phyloP scores from a whole-genome alignment of 768 basidiomycete species.

The Termitomyces sp. region DNA sequence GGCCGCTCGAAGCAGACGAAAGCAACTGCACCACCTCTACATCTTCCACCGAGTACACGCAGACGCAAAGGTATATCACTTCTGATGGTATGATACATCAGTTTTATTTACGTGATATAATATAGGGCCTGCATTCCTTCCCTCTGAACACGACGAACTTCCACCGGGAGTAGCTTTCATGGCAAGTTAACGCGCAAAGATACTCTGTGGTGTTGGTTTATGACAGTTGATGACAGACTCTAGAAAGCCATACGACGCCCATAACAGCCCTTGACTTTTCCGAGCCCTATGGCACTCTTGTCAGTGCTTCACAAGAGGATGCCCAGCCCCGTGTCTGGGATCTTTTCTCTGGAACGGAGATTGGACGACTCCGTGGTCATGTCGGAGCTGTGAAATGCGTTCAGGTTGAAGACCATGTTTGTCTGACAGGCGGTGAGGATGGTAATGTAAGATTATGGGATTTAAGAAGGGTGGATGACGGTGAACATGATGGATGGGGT shows the following conservation, averaged over 20 bases:
- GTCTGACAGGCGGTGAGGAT: constrained; percentile 88
- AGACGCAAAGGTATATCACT: constrained; percentile 55
- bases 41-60: constrained; percentile 55
- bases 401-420: constrained; percentile 89
- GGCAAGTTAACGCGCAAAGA: constrained; percentile 38
- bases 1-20: constrained; percentile 23
- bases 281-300: constrained; percentile 93
- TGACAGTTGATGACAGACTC: constrained; percentile 47
- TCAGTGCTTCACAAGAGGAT: constrained; percentile 84
- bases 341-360: constrained; percentile 80
- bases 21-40: constrained; percentile 31
- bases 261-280: constrained; percentile 91
- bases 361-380: constrained; percentile 83
- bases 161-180: constrained; percentile 96
- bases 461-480: constrained; percentile 71
- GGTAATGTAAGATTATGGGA: constrained; percentile 89
- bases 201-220: constrained; percentile 5
- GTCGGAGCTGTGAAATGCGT: constrained; percentile 77
- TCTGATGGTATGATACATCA: not conserved
- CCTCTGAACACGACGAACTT: constrained; percentile 94
- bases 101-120: not conserved
- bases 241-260: constrained; percentile 74
- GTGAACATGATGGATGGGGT: constrained; percentile 52
- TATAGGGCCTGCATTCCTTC: constrained; percentile 88
- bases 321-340: constrained; percentile 92